These are phyloP conservation scores for Backusella morwellensis DNA, from an alignment of 192 early-diverging fungal species.

Conservation along the genomic window DNA sequence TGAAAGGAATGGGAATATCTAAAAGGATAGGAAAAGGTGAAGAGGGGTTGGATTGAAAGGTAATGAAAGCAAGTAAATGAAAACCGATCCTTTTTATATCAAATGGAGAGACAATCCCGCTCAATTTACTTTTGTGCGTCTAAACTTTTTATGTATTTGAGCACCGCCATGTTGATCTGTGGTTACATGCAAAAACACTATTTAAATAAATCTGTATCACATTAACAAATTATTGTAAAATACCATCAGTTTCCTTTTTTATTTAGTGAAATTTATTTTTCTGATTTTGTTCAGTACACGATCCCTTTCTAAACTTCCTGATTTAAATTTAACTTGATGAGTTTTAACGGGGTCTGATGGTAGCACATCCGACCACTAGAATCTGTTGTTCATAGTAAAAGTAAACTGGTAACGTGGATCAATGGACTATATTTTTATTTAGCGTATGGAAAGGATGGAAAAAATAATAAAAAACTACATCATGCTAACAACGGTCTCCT, in stretches of 20 bases:
- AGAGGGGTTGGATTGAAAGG: not conserved
- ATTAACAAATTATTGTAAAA: conserved; percentile 11
- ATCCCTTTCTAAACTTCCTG: not conserved
- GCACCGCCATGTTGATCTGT: not conserved
- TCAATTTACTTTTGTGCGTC: conserved; percentile 3
- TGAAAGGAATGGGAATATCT: conserved; percentile 7
- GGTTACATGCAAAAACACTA: not conserved
- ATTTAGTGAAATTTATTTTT: not conserved
- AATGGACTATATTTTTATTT: not conserved
- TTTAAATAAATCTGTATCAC: conserved; percentile 1
- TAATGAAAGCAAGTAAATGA: not conserved
- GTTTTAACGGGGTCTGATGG: not conserved
- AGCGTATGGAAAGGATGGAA: not conserved
- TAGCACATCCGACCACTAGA: not conserved
- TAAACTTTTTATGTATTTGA: not conserved
- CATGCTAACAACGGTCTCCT: not conserved
- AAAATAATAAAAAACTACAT: not conserved
- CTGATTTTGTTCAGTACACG: not conserved
- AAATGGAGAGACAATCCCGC: not conserved
- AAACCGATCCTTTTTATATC: not conserved
- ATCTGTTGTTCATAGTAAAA: not conserved
- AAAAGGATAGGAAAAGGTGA: not conserved
- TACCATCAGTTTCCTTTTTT: conserved; percentile 4
- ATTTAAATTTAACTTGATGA: not conserved
- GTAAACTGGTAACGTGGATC: conserved; percentile 4